phyloP scores from a whole-genome alignment of 2,329 filamentous ascomycete genomes.

The Trichophyton mentagrophytes region DNA sequence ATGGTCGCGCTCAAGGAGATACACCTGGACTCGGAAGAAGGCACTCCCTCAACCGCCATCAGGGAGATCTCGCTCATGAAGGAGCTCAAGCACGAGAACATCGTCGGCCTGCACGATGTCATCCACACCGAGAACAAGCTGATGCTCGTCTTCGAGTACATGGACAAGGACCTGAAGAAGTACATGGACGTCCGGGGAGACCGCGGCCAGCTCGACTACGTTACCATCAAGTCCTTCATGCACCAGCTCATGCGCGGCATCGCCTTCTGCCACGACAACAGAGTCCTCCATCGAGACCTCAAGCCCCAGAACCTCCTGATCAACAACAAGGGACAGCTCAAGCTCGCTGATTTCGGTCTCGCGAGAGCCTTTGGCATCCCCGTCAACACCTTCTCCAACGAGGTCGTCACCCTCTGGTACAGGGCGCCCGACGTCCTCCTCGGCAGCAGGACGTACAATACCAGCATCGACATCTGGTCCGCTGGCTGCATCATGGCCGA shows the following conservation, averaged over 20 bases:
- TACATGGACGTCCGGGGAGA: conserved; percentile 96
- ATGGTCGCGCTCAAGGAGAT: conserved; percentile 97
- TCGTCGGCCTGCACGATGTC: conserved; percentile 92
- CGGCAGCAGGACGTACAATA: conserved; percentile 92
- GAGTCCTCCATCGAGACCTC: conserved; percentile 86
- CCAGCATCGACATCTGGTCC: conserved; percentile 99
- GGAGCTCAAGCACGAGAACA: conserved; percentile 97
- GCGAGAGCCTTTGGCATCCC: conserved; percentile 92
- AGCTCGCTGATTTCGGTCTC: conserved; percentile 88
- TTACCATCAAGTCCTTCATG: conserved; percentile 98
- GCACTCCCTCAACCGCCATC: conserved; percentile 91
- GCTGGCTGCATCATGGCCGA: conserved; percentile 99
- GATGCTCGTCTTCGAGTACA: conserved; percentile 98
- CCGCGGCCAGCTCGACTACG: conserved; percentile 72
- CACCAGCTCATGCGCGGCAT: conserved; percentile 91
- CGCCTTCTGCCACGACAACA: conserved; percentile 94
- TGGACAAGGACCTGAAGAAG: conserved; percentile 96
- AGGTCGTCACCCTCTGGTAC: conserved; percentile 97
- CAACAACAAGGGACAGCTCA: conserved; percentile 78
- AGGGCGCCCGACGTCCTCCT: conserved; percentile 90
- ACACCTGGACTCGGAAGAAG: conserved; percentile 95
- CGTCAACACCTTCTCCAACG: conserved; percentile 95
- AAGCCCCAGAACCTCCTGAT: conserved; percentile 96
- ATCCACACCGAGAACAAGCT: conserved; percentile 99
- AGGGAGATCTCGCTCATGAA: conserved; percentile 99